phyloP scores from a whole-genome alignment of 495 filamentous ascomycete species.

The Penicillium atrosanguineum region DNA sequence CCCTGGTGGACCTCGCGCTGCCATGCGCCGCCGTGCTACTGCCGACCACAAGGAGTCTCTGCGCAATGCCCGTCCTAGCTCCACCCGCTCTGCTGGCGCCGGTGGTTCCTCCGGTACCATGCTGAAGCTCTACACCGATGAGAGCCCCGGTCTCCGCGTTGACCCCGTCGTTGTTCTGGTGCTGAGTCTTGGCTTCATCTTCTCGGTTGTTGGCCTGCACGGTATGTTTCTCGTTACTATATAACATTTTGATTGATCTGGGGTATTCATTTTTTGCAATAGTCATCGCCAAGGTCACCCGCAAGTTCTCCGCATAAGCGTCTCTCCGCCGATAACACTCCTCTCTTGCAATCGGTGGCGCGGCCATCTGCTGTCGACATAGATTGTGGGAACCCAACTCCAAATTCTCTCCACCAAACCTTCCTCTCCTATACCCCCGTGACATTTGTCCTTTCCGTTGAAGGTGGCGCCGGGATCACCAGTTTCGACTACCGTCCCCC shows the following conservation, averaged over 20 bases:
- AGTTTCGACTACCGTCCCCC: slow-evolving; percentile 17
- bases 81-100: slow-evolving; percentile 88
- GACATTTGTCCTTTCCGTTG: slow-evolving; percentile 20
- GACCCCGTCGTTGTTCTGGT: slow-evolving; percentile 96
- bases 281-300: slow-evolving; percentile 97
- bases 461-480: slow-evolving; percentile 12
- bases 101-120: slow-evolving; percentile 97
- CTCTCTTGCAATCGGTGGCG: background rate
- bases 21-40: slow-evolving; percentile 87
- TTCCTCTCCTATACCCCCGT: slow-evolving; percentile 32
- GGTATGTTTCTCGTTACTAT: slow-evolving; percentile 53
- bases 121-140: slow-evolving; percentile 99
- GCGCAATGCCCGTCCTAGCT: slow-evolving; percentile 84
- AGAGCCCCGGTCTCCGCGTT: slow-evolving; percentile 92
- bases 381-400: background rate
- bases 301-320: slow-evolving; percentile 70
- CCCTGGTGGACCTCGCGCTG: slow-evolving; percentile 93
- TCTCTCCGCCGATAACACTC: slow-evolving; percentile 1
- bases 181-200: slow-evolving; percentile 93
- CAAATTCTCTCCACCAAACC: slow-evolving; percentile 8
- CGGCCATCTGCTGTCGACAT: background rate
- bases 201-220: slow-evolving; percentile 95
- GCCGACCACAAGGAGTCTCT: slow-evolving; percentile 94
- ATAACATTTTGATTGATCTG: background rate
- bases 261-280: slow-evolving; percentile 19